Conservation (phyloP, 2,329 filamentous ascomycete genomes). For the Stemphylium beticola region DNA sequence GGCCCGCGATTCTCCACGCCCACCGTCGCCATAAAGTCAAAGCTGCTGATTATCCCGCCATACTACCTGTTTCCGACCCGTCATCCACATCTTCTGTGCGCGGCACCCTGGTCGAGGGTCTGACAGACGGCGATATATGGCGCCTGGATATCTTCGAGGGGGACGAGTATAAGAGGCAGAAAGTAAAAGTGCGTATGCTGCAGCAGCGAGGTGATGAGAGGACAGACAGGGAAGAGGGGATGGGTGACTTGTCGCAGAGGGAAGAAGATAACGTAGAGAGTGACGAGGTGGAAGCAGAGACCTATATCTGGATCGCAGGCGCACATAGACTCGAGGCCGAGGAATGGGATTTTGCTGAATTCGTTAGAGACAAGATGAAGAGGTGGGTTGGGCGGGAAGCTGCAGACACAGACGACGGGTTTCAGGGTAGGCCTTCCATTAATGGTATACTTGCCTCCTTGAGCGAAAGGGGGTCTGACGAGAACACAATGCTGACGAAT, state of each 20-base stretch:
- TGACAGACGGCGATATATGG: conserved; percentile 77
- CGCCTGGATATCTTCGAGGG: conserved; percentile 87
- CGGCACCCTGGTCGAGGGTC: conserved; percentile 75
- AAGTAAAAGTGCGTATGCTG: conserved; percentile 53
- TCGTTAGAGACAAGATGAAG: conserved; percentile 74
- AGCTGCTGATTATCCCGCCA: conserved; percentile 79
- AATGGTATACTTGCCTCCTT: conserved; percentile 20
- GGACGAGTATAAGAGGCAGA: conserved; percentile 66
- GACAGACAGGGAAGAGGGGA: conserved; percentile 13
- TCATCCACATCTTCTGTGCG: conserved; percentile 59
- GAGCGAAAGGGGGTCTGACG: neutral
- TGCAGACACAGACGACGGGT: conserved; percentile 55
- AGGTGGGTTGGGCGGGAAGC: conserved; percentile 59
- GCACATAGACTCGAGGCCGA: conserved; percentile 64
- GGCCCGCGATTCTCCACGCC: conserved; percentile 75
- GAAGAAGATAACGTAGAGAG: conserved; percentile 42
- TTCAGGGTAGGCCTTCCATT: conserved; percentile 49
- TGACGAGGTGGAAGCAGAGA: conserved; percentile 53
- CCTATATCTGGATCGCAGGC: conserved; percentile 60
- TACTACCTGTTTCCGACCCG: conserved; percentile 55
- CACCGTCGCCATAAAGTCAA: conserved; percentile 75
- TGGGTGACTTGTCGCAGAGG: conserved; percentile 30
- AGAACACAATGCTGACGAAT: conserved; percentile 7
- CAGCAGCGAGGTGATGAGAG: conserved; percentile 34
- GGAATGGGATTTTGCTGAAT: conserved; percentile 90